phyloP scores from a whole-genome alignment of 352 stramenopile species.

The Aphanomyces stellatus region DNA sequence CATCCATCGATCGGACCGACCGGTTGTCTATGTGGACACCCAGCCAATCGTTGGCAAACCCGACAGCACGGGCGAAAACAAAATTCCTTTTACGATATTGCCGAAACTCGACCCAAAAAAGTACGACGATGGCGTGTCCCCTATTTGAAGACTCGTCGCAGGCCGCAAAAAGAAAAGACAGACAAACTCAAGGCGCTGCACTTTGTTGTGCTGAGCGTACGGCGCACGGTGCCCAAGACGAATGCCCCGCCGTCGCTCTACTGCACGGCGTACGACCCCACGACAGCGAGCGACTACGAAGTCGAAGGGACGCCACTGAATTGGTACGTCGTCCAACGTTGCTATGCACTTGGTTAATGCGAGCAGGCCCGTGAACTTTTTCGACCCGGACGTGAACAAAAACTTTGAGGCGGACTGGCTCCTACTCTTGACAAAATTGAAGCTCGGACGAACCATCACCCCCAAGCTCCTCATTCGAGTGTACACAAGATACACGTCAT shows the following conservation, averaged over 20 bases:
- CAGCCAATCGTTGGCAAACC: conserved; percentile 45
- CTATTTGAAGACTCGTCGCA: no score
- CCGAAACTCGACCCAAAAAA: conserved; percentile 22
- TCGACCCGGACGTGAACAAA: conserved; percentile 33
- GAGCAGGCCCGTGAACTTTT: conserved; percentile 40
- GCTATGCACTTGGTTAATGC: no score
- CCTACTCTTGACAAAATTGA: conserved; percentile 39
- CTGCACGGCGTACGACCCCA: conserved; percentile 76
- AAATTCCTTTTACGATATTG: conserved; percentile 38
- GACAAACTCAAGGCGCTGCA: no score
- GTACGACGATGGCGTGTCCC: neutral
- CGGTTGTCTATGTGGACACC: conserved; percentile 69
- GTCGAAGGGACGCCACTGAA: conserved; percentile 52
- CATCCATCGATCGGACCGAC: conserved; percentile 35
- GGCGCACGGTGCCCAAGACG: conserved; percentile 33
- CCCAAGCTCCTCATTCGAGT: conserved; percentile 58
- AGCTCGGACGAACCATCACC: conserved; percentile 47
- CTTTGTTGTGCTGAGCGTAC: conserved; percentile 66
- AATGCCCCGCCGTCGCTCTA: conserved; percentile 38
- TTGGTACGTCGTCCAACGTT: conserved; percentile 40
- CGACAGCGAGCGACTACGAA: conserved; percentile 68
- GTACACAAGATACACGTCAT: conserved; percentile 21
- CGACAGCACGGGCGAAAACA: conserved; percentile 28
- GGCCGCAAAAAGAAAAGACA: no score
- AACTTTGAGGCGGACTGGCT: conserved; percentile 51